Percentiles rank a stretch among this genome's conserved stretches.
Evolutionary conservation across 2,329 filamentous ascomycete genomes (phyloP).

Genomic region (Pseudogymnoascus sp.): DNA sequence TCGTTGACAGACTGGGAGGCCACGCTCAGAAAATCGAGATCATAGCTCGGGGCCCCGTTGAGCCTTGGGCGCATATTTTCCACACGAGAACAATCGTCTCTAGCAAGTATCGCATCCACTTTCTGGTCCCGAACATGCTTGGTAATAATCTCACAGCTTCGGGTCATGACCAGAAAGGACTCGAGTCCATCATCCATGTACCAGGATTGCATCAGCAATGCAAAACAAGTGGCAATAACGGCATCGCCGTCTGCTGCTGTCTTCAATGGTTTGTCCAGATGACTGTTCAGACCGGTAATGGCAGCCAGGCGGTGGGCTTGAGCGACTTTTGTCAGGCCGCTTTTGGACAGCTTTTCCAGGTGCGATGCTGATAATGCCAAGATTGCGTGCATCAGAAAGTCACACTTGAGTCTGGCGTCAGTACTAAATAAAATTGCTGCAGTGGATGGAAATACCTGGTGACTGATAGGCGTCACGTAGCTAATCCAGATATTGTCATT

Average conservation of each 20-base stretch:
- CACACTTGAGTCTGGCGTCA: slow-evolving; percentile 8
- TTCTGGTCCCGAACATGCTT: slow-evolving; percentile 30
- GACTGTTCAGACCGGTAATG: slow-evolving; percentile 14
- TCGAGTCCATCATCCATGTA: slow-evolving; percentile 48
- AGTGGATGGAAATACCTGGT: slow-evolving; percentile 40
- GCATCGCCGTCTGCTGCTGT: slow-evolving; percentile 11
- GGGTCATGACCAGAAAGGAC: slow-evolving; percentile 54
- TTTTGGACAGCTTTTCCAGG: slow-evolving; percentile 8
- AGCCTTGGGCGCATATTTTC: background rate
- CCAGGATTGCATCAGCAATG: slow-evolving; percentile 50
- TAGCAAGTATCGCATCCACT: background rate
- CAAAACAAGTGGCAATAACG: slow-evolving; percentile 39
- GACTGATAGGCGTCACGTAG: slow-evolving; percentile 57
- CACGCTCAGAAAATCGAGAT: background rate
- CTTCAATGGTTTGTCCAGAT: slow-evolving; percentile 6
- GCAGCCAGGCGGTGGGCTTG: slow-evolving; percentile 13
- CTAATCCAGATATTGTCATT: slow-evolving; percentile 60
- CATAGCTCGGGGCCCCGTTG: background rate
- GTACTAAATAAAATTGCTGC: background rate
- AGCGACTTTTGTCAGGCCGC: slow-evolving; percentile 7
- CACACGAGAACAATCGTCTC: background rate
- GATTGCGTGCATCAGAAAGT: slow-evolving; percentile 16
- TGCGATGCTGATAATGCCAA: slow-evolving; percentile 15
- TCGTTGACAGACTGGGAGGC: background rate
- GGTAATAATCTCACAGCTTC: slow-evolving; percentile 46